Base-by-base conservation (phyloP, 495 filamentous ascomycete species). In the Daldinia decipiens region DNA sequence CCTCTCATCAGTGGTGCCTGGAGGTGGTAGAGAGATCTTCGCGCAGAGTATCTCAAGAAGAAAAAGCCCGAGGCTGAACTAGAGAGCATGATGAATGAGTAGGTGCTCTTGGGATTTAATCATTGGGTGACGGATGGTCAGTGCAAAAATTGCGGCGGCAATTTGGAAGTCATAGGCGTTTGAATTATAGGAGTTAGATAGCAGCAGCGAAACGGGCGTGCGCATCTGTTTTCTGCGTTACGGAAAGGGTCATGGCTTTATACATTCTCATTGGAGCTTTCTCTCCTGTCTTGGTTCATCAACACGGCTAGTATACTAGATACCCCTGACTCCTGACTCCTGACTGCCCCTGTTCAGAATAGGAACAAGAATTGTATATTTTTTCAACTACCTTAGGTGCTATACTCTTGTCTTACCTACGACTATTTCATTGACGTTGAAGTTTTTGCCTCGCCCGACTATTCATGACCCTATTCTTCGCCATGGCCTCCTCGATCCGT, bases 41-140 rank as follows among this genome's bases (percentile, higher is more conserved):
- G 73, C 75, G 29, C 75, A 84, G 61, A 81, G 83, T 31, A 73
- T 78, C 34, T 67, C 76, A 65, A 80, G 82, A 75, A 84, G 84
- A 75, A 85, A 86, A 78, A 87, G 84, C 72, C 85, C 85, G 6
- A 72, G 85, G 71, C 65, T 85, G 64, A 71, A 78, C 19, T 83
- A 59, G 62, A 61, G 15, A n/a, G 19, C 36, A 21, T 38, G 31
- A 6, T 6, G 5, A 12, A 6, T 6, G 5, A 12, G 21, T 31
- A 47, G 24, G 1, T 36, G 24, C 27, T 21, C 15, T 50, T n/a
- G 17, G 39, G 5, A 17, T 5, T 8, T 5, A 15, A 11, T 40
- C n/a, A 17, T 15, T 8, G 39, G 15, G n/a, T 40, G 43, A 1
- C 17, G 1, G 43, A 24, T 47, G 2, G 19, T 1, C 21, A 21